A percentile compares a stretch with the other conserved stretches of the same genome.
Conservation (phyloP, 768 basidiomycete species). For the Bullera alba region DNA sequence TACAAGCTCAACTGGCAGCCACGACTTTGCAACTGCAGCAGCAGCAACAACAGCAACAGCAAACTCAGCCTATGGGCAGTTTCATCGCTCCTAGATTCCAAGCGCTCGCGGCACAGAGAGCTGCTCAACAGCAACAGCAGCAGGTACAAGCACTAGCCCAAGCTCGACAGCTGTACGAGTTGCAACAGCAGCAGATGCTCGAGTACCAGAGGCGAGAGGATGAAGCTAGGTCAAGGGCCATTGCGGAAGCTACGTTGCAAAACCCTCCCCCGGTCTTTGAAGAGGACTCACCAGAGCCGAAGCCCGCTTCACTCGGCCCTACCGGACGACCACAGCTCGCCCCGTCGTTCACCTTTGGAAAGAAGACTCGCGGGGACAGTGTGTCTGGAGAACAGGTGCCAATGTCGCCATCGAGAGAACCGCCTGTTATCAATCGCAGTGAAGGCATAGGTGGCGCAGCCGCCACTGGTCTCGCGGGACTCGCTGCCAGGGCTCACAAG, state of each 20-base stretch:
- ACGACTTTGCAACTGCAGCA: conserved; percentile 52
- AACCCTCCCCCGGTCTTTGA: conserved; percentile 39
- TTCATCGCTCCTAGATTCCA: conserved; percentile 87
- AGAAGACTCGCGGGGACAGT: conserved; percentile 38
- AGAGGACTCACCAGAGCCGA: conserved; percentile 35
- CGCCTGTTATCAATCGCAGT: conserved; percentile 20
- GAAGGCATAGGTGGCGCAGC: conserved; percentile 35
- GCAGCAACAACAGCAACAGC: conserved; percentile 52
- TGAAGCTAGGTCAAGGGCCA: conserved; percentile 12
- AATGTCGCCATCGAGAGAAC: conserved; percentile 5
- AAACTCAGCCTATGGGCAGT: conserved; percentile 48
- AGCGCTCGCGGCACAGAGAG: conserved; percentile 56
- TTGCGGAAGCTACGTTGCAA: conserved; percentile 17
- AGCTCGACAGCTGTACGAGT: conserved; percentile 33
- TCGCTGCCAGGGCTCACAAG: conserved; percentile 45
- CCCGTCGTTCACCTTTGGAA: conserved; percentile 83
- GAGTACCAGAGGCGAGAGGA: conserved; percentile 5
- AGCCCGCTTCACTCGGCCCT: conserved; percentile 40
- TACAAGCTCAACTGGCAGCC: conserved; percentile 63
- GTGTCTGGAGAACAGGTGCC: conserved; percentile 1
- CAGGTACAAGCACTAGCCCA: conserved; percentile 53
- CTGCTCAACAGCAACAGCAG: conserved; percentile 25
- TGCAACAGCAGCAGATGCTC: conserved; percentile 32
- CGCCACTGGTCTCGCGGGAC: conserved; percentile 43
- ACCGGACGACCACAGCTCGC: conserved; percentile 81